Conservation (phyloP, 1,284 basidiomycete species). For the Fomitopsis pinicola region DNA sequence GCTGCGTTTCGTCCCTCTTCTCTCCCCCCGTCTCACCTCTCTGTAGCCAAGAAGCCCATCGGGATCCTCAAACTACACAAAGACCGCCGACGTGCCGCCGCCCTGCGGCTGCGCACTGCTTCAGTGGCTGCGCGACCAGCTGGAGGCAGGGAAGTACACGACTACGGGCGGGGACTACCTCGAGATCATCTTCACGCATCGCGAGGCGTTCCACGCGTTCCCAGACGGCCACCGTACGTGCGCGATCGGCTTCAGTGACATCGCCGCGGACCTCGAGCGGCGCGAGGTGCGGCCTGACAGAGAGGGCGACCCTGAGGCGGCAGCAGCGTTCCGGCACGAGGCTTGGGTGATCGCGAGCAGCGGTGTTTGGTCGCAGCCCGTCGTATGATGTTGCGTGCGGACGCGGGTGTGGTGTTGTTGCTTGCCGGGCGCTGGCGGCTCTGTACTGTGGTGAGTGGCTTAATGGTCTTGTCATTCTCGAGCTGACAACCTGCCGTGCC, state of each 20-base stretch:
- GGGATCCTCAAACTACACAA: slow-evolving; percentile 16
- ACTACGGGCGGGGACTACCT: slow-evolving; percentile 70
- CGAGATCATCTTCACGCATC: slow-evolving; percentile 70
- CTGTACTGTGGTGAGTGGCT: neutral
- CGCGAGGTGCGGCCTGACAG: slow-evolving; percentile 60
- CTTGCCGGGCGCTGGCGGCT: neutral
- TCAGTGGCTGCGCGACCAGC: slow-evolving; percentile 47
- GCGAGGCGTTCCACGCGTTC: slow-evolving; percentile 55
- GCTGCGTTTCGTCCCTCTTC: neutral
- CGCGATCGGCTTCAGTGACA: slow-evolving; percentile 54
- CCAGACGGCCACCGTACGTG: slow-evolving; percentile 59
- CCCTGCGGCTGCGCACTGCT: slow-evolving; percentile 49
- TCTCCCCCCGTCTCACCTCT: neutral
- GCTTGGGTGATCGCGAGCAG: slow-evolving; percentile 48
- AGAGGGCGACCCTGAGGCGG: slow-evolving; percentile 64
- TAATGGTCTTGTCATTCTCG: neutral
- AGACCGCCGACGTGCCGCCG: slow-evolving; percentile 21
- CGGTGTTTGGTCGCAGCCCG: neutral
- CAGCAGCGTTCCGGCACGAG: slow-evolving; percentile 54
- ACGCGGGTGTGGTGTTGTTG: neutral
- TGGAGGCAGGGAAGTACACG: slow-evolving; percentile 44
- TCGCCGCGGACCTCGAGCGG: slow-evolving; percentile 56
- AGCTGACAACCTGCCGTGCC: neutral
- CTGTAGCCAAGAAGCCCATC: slow-evolving; percentile 10
- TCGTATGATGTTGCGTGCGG: slow-evolving; percentile 1